phyloP scores from a whole-genome alignment of 78 protist genomes.

The Dictyostelium capitatum region DNA sequence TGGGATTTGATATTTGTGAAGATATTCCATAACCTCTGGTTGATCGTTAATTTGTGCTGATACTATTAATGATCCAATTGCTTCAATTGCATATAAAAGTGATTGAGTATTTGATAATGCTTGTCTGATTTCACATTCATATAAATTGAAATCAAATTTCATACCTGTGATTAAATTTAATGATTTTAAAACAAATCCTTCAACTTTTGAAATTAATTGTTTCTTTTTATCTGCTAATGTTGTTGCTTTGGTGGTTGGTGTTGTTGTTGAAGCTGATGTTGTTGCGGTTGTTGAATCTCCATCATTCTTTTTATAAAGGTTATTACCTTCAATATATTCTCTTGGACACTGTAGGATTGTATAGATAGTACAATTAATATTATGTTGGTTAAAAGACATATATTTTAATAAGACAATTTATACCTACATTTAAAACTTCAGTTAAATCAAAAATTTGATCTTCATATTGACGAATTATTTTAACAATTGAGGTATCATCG shows the following conservation, averaged over 20 bases:
- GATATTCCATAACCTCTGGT: background rate
- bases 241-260: too few relatives aligned
- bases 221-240: background rate
- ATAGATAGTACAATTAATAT: too few relatives aligned
- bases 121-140: slow-evolving; percentile 67
- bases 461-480: slow-evolving; percentile 34
- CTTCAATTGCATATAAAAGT: slow-evolving; percentile 41
- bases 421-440: slow-evolving; percentile 18
- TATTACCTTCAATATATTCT: slow-evolving; percentile 14
- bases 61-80: slow-evolving; percentile 5
- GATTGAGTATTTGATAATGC: slow-evolving; percentile 59
- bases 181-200: background rate
- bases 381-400: too few relatives aligned
- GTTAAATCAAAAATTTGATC: slow-evolving; percentile 18
- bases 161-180: slow-evolving; percentile 21
- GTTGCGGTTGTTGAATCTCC: background rate
- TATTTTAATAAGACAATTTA: too few relatives aligned
- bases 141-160: slow-evolving; percentile 22
- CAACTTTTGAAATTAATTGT: background rate
- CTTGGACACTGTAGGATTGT: slow-evolving; percentile 49
- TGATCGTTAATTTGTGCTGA: slow-evolving; percentile 2
- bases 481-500: slow-evolving; percentile 27
- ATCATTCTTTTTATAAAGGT: background rate
- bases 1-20: slow-evolving; percentile 50
- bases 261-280: too few relatives aligned